Base-by-base conservation (phyloP, 345 rosid genomes). In the Reutealis trisperma region DNA sequence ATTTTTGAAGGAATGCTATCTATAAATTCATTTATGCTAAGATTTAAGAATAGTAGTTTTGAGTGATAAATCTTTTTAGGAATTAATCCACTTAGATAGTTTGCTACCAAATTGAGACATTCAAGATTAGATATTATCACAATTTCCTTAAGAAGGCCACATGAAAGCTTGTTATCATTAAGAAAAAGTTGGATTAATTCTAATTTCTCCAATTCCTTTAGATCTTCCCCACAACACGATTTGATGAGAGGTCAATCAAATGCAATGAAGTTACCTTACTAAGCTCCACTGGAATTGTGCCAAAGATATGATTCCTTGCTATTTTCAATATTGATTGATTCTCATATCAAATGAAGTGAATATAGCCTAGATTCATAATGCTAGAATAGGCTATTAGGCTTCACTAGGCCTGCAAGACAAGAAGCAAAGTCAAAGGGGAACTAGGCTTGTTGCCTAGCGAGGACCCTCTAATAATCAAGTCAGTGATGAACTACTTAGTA, bases 21-120 rank as follows among this genome's bases (percentile, higher is more conserved):
- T 30, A 45, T 0, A 30, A 63, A 32, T 32, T 63, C 27, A 16
- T 79, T 83, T 15, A 27, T 32, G 71, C 82, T 79, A 15, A 83
- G 57, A 42, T 75, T 75, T 62, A 83, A 51, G 55, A 51, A 1
- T 4, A 51, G 15, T 2, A 51, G 18, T 51, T 14, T 47, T 47
- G 52, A 47, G 52, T 12, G 9, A 1, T 47, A 1, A 14, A 51
- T 1, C 18, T 51, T 4, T 2, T 12, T 51, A 2, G 55, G 15
- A 51, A 51, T 51, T 0, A 2, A 1, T 51, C 55, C 55, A 14
- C 18, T 14, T 11, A 51, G 55, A 51, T 51, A 11, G 18, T 51
- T 51, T 51, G 55, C 55, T 11, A 16, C 55, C 55, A 51, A 10
- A 14, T 51, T 51, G 13, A 51, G 55, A 2, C 13, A 1, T 11